Conservation (phyloP, 768 basidiomycete species). For the Hydnomerulius pinastri region DNA sequence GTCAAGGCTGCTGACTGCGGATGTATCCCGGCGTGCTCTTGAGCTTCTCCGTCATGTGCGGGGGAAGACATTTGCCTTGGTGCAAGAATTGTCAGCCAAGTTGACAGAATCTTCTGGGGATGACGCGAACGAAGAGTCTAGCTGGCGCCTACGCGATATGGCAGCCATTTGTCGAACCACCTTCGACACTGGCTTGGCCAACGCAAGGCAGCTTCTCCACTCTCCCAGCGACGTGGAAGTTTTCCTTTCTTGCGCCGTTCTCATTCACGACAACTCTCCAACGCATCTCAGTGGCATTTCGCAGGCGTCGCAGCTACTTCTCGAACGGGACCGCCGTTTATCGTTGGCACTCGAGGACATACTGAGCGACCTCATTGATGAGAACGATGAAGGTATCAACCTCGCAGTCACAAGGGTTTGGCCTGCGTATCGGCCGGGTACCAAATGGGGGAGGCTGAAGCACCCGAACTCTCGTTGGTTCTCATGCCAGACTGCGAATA, state of each 20-base stretch:
- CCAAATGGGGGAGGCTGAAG: conserved; percentile 23
- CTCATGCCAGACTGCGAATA: conserved; percentile 18
- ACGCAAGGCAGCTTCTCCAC: conserved; percentile 14
- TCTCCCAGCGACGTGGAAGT: conserved; percentile 26
- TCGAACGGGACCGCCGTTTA: conserved; percentile 35
- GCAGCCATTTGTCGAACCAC: conserved; percentile 28
- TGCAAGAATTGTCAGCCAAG: conserved; percentile 29
- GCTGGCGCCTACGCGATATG: conserved; percentile 15
- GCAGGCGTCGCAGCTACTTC: conserved; percentile 20
- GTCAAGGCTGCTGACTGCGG: conserved; percentile 5
- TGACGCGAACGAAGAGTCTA: neutral
- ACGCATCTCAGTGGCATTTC: neutral
- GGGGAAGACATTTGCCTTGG: conserved; percentile 36
- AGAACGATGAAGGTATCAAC: conserved; percentile 27
- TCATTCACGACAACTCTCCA: conserved; percentile 34
- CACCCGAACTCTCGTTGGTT: conserved; percentile 32
- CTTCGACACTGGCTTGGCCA: conserved; percentile 23
- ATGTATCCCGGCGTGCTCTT: conserved; percentile 21
- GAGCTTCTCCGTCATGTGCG: conserved; percentile 33
- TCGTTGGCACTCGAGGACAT: conserved; percentile 28
- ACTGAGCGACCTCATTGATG: conserved; percentile 16
- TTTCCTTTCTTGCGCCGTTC: conserved; percentile 35
- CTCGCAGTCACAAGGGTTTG: conserved; percentile 32
- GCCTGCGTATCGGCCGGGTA: conserved; percentile 28
- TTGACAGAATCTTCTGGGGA: conserved; percentile 7